Evolutionary conservation across 148 eudicot genomes (phyloP).

Genomic region (Camellia granthamiana): DNA sequence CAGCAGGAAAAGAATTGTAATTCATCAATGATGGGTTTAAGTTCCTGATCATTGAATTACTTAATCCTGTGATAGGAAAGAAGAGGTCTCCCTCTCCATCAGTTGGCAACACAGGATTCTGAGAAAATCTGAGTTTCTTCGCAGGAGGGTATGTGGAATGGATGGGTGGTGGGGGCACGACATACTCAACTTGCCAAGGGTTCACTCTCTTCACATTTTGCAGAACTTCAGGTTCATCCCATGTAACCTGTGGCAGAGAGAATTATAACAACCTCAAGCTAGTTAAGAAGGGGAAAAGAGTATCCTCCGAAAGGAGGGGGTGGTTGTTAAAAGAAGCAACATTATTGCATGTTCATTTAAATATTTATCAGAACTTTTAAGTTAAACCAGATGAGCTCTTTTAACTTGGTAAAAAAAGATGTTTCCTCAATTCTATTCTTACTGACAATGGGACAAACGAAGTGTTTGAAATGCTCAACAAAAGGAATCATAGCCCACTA

Average conservation of each 20-base stretch:
- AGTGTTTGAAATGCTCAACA: background rate
- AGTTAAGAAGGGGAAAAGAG: background rate
- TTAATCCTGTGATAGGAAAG: slow-evolving; percentile 28
- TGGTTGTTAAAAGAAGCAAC: slow-evolving; percentile 7
- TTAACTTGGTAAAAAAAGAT: background rate
- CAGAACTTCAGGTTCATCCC: slow-evolving; percentile 69
- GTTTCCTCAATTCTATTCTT: background rate
- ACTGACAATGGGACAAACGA: background rate
- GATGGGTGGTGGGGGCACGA: slow-evolving; percentile 32
- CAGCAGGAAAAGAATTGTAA: slow-evolving; percentile 53
- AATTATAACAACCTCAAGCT: slow-evolving; percentile 10
- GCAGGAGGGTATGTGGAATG: slow-evolving; percentile 34
- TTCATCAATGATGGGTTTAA: slow-evolving; percentile 33
- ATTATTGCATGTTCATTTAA: background rate
- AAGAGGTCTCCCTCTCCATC: slow-evolving; percentile 39
- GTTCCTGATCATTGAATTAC: slow-evolving; percentile 40
- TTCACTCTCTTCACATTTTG: slow-evolving; percentile 54
- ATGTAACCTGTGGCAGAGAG: slow-evolving; percentile 45
- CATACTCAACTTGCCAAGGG: slow-evolving; percentile 79
- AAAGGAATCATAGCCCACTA: background rate
- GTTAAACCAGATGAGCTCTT: background rate
- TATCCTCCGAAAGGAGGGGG: background rate
- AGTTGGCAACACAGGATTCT: slow-evolving; percentile 27
- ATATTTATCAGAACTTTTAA: background rate
- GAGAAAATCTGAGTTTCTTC: slow-evolving; percentile 38